Percentiles rank a stretch among this genome's conserved stretches.
These are phyloP conservation scores for Aspergillus diversus DNA, from an alignment of 495 filamentous ascomycete genomes.

Conservation along the genomic window DNA sequence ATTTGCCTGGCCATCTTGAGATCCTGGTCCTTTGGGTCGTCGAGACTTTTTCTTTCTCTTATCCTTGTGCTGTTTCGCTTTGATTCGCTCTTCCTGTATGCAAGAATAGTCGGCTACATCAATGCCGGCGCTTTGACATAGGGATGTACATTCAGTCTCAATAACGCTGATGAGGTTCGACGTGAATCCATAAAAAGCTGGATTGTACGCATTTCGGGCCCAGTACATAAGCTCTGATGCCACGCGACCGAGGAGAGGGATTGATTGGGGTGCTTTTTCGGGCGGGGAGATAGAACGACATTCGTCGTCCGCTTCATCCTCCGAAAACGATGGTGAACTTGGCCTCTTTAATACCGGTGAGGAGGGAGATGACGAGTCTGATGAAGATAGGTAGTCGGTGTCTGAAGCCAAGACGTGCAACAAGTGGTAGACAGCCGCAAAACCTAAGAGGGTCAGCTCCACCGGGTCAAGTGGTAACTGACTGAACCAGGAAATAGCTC, in stretches of 20 bases:
- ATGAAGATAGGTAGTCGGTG: conserved; percentile 52
- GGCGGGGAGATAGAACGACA: conserved; percentile 20
- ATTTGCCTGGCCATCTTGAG: neutral
- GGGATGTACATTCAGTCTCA: conserved; percentile 44
- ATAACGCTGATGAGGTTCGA: conserved; percentile 41
- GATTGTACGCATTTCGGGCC: conserved; percentile 53
- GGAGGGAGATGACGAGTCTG: conserved; percentile 39
- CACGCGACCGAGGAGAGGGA: conserved; percentile 47
- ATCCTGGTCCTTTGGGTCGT: conserved; percentile 3
- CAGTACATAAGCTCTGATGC: conserved; percentile 51
- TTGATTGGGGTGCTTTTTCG: conserved; percentile 29
- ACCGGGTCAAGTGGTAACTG: conserved; percentile 50
- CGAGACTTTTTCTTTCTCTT: conserved; percentile 20
- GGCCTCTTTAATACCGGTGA: conserved; percentile 21
- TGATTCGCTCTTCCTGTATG: conserved; percentile 25
- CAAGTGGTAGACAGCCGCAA: conserved; percentile 72
- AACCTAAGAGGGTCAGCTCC: conserved; percentile 73
- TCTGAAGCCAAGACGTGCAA: conserved; percentile 59
- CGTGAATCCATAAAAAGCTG: conserved; percentile 51
- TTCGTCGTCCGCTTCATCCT: conserved; percentile 41
- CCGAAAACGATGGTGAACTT: conserved; percentile 29
- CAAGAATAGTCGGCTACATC: conserved; percentile 40
- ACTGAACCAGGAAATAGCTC: conserved; percentile 49
- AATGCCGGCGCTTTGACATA: conserved; percentile 45
- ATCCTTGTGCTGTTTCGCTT: conserved; percentile 20